Conservation (phyloP, 139 green algal genomes). For the Chlamydomonas applanata region DNA sequence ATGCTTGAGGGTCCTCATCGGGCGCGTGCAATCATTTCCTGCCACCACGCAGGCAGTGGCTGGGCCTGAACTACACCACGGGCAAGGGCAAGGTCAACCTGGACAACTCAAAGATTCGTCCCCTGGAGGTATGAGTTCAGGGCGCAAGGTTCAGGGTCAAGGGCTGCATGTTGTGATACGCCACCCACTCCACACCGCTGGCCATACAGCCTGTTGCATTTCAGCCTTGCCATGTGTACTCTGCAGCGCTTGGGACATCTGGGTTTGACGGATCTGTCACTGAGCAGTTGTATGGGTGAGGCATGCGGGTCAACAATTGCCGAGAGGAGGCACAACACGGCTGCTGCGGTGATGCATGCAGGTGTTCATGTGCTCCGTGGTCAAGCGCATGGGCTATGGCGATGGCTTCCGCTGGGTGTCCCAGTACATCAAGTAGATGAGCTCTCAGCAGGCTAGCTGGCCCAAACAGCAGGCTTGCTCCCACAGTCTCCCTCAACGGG, state of each 20-base stretch:
- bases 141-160: too few relatives aligned
- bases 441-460: neutral
- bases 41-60: conserved; percentile 50
- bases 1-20: too few relatives aligned
- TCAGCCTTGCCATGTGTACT: too few relatives aligned
- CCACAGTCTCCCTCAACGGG: too few relatives aligned
- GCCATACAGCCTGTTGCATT: too few relatives aligned
- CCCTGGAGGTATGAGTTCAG: conserved; percentile 94
- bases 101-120: conserved; percentile 78
- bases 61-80: conserved; percentile 94
- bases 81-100: conserved; percentile 96
- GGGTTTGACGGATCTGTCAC: neutral
- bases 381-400: conserved; percentile 90
- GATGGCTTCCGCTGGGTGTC: conserved; percentile 97
- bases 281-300: neutral
- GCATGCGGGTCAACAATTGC: conserved; percentile 1
- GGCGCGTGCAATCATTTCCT: too few relatives aligned
- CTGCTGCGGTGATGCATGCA: neutral
- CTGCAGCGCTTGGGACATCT: neutral
- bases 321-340: neutral
- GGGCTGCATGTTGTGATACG: too few relatives aligned
- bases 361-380: conserved; percentile 54
- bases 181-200: too few relatives aligned
- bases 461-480: neutral
- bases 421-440: conserved; percentile 93